Conservation (phyloP, 179 eudicot species). For the Beta macrorhiza region DNA sequence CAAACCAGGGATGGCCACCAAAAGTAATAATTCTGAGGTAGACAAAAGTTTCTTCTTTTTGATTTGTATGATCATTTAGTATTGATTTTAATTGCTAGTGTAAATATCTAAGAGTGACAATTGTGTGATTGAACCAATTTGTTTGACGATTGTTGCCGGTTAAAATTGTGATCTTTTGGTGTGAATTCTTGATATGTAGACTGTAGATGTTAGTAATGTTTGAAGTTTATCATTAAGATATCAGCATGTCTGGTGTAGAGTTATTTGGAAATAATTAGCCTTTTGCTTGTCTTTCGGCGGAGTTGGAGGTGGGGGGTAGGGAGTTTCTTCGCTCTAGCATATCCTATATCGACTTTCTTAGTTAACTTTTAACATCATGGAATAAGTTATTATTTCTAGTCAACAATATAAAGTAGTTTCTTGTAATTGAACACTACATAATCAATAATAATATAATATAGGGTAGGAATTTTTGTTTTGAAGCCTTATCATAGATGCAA, state of each 20-base stretch:
- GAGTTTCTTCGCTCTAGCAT: too few relatives aligned
- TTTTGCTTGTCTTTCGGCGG: background rate
- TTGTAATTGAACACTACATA: too few relatives aligned
- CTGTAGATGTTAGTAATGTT: too few relatives aligned
- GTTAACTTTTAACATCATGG: too few relatives aligned
- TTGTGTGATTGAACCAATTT: background rate
- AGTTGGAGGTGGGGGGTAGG: background rate
- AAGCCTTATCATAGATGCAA: background rate
- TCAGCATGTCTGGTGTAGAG: background rate
- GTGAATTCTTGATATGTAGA: background rate
- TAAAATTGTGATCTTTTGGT: constrained; percentile 3
- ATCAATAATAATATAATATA: background rate
- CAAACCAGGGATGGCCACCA: constrained; percentile 56
- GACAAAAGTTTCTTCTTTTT: background rate
- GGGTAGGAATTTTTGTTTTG: background rate
- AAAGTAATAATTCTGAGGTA: constrained; percentile 30
- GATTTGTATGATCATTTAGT: background rate
- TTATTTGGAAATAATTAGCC: background rate
- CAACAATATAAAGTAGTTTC: too few relatives aligned
- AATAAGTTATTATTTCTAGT: too few relatives aligned
- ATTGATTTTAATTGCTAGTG: background rate
- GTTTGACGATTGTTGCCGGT: background rate
- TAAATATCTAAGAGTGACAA: background rate
- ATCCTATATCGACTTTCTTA: too few relatives aligned
- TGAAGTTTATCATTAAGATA: too few relatives aligned